Conservation (phyloP, 495 filamentous ascomycete species). For the Aspergillus haitiensis region DNA sequence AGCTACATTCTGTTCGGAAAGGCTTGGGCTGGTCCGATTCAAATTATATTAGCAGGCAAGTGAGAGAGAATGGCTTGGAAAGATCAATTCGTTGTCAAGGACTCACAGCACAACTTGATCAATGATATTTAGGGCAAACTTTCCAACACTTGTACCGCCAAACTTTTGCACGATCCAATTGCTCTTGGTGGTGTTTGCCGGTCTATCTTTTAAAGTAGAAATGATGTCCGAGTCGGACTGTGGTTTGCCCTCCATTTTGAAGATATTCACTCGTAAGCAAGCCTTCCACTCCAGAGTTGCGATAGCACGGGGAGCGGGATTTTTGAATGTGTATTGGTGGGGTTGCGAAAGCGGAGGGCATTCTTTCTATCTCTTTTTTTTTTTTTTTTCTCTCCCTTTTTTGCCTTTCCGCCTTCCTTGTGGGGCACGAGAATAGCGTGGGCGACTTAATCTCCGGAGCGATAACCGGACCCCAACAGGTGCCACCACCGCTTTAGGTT, state of each 20-base stretch:
- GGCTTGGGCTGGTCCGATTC: constrained; percentile 54
- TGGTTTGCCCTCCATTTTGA: constrained; percentile 24
- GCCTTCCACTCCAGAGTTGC: constrained; percentile 11
- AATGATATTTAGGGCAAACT: constrained; percentile 69
- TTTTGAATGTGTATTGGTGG: constrained; percentile 31
- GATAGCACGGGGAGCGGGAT: constrained; percentile 22
- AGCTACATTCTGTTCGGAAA: constrained; percentile 68
- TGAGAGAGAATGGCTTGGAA: constrained; percentile 8
- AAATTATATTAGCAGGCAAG: constrained; percentile 5
- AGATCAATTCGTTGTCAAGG: not conserved
- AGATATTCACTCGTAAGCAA: constrained; percentile 7
- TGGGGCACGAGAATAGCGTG: constrained; percentile 8
- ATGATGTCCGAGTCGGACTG: constrained; percentile 18
- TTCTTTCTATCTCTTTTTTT: constrained; percentile 25
- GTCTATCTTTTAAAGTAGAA: constrained; percentile 17
- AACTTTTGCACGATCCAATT: constrained; percentile 86
- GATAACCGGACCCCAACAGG: not conserved
- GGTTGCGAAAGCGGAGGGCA: constrained; percentile 45
- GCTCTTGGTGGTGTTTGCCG: constrained; percentile 22
- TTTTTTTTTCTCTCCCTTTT: constrained; percentile 24
- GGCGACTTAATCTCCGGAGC: constrained; percentile 3
- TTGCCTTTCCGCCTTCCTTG: constrained; percentile 33
- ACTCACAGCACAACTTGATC: constrained; percentile 71
- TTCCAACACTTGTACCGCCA: constrained; percentile 73
- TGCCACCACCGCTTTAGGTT: not conserved